phyloP scores from a whole-genome alignment of 1,139 yeast species.

The Candida labiduridarum region DNA sequence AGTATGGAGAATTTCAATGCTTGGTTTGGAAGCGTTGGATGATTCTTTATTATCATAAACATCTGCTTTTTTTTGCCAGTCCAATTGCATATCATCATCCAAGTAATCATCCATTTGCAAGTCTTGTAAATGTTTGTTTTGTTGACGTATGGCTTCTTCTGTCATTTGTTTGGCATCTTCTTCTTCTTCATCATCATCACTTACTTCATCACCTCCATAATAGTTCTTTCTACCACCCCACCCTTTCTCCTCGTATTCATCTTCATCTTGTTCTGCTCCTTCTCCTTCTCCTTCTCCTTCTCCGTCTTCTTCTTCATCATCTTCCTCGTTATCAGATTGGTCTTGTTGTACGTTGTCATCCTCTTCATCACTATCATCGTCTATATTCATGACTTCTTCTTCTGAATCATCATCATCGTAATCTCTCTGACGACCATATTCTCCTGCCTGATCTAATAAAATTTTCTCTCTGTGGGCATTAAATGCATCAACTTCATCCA shows the following conservation, averaged over 20 bases:
- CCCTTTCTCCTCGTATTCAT: slow-evolving; percentile 55
- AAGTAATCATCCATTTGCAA: slow-evolving; percentile 80
- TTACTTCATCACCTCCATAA: slow-evolving; percentile 78
- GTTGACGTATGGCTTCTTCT: slow-evolving; percentile 85
- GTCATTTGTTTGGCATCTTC: slow-evolving; percentile 81
- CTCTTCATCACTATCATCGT: slow-evolving; percentile 25
- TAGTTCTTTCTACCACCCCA: slow-evolving; percentile 87
- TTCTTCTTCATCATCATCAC: slow-evolving; percentile 52
- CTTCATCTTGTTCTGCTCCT: slow-evolving; percentile 10
- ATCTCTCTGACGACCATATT: slow-evolving; percentile 31
- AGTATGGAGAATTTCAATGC: slow-evolving; percentile 26
- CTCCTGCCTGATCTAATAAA: slow-evolving; percentile 60
- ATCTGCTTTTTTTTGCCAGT: slow-evolving; percentile 53
- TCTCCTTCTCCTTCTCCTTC: slow-evolving; percentile 47
- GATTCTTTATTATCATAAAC: slow-evolving; percentile 29
- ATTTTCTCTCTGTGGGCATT: slow-evolving; percentile 66
- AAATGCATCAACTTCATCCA: slow-evolving; percentile 74
- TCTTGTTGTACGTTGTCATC: slow-evolving; percentile 32
- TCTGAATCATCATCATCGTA: slow-evolving; percentile 45
- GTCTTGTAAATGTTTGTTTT: slow-evolving; percentile 80
- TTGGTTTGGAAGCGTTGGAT: not conserved
- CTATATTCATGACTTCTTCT: slow-evolving; percentile 31
- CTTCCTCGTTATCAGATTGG: slow-evolving; percentile 36
- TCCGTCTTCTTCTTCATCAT: slow-evolving; percentile 33
- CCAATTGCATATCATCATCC: slow-evolving; percentile 80